phyloP scores from a whole-genome alignment of 495 filamentous ascomycete genomes.

The Achaetomiella virescens region DNA sequence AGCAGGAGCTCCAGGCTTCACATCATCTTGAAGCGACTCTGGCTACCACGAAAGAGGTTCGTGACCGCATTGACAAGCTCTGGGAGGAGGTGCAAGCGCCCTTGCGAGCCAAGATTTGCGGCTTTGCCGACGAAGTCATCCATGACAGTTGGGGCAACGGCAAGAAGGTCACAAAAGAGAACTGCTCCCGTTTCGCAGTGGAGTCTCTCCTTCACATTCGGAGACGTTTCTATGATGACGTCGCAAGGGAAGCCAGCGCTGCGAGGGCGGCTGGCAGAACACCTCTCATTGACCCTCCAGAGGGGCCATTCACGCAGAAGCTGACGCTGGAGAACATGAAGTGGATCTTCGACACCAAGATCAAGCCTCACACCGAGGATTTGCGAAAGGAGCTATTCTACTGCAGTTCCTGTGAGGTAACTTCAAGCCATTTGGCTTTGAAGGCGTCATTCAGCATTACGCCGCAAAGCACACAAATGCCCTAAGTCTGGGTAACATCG shows the following conservation, averaged over 20 bases:
- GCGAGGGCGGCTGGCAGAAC: conserved; percentile 38
- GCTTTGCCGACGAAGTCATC: conserved; percentile 60
- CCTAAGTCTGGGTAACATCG: conserved; percentile 59
- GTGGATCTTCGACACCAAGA: conserved; percentile 70
- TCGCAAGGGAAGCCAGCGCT: conserved; percentile 44
- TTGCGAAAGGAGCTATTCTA: conserved; percentile 65
- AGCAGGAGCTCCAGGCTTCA: conserved; percentile 31
- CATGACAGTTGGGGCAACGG: conserved; percentile 52
- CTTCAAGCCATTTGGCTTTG: conserved; percentile 62
- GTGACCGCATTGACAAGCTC: conserved; percentile 54
- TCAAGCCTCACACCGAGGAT: conserved; percentile 57
- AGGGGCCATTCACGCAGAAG: conserved; percentile 50
- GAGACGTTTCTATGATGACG: conserved; percentile 53
- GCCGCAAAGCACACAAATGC: conserved; percentile 68
- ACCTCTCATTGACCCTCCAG: conserved; percentile 39
- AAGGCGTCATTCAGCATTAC: conserved; percentile 73
- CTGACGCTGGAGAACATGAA: conserved; percentile 80
- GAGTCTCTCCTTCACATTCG: conserved; percentile 60
- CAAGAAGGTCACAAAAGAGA: conserved; percentile 50
- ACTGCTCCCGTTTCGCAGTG: conserved; percentile 56
- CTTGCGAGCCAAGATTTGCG: conserved; percentile 51
- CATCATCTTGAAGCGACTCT: conserved; percentile 22
- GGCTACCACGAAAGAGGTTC: conserved; percentile 45
- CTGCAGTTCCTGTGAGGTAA: conserved; percentile 61
- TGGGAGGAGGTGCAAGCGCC: conserved; percentile 65